These are phyloP conservation scores for Acanthamoeba healyi DNA, from an alignment of 208 protist genomes.

Conservation along the genomic window DNA sequence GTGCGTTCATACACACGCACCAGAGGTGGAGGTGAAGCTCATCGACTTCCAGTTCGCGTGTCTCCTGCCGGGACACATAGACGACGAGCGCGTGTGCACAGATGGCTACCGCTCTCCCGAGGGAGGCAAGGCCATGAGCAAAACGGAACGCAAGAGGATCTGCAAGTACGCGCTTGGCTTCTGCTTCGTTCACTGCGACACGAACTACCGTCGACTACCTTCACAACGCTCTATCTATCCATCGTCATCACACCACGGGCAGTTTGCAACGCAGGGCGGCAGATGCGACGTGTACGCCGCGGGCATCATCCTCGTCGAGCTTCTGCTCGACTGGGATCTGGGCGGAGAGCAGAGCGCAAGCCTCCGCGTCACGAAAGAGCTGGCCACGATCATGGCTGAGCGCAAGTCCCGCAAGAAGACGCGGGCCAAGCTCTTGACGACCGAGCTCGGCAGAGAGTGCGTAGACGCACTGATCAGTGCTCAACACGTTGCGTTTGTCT, in stretches of 20 bases:
- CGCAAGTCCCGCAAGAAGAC: background rate
- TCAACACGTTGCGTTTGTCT: background rate
- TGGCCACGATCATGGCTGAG: background rate
- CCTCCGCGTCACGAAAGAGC: background rate
- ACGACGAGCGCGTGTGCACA: background rate
- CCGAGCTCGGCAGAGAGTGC: background rate
- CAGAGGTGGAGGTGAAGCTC: background rate
- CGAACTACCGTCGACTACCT: background rate
- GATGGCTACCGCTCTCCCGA: background rate
- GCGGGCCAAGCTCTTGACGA: background rate
- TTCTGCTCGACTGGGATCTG: background rate
- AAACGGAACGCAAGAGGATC: background rate
- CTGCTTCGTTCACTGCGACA: background rate
- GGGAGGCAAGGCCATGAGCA: background rate
- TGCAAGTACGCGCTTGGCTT: background rate
- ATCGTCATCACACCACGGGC: background rate
- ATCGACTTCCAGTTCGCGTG: background rate
- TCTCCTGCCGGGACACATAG: background rate
- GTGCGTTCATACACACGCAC: background rate
- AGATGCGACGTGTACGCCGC: background rate
- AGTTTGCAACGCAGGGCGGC: background rate
- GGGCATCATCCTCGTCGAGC: background rate
- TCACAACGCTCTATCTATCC: background rate
- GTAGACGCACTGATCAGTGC: background rate
- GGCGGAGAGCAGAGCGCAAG: background rate